Base-by-base conservation (phyloP, 2,329 filamentous ascomycete species). In the Niveomyces coronatus region DNA sequence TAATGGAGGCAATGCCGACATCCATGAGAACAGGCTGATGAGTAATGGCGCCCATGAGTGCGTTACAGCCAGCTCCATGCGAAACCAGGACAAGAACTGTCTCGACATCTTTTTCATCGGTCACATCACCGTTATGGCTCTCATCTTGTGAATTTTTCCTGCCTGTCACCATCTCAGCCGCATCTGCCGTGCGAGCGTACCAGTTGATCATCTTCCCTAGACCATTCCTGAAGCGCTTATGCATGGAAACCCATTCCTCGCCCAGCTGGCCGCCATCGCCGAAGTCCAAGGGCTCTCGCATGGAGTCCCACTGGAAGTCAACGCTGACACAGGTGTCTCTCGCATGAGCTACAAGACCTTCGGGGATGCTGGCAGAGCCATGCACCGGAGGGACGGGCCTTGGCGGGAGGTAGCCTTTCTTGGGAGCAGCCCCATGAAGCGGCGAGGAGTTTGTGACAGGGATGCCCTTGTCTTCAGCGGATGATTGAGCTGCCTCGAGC, bases 301-400 rank as follows among this genome's bases (percentile, higher is more conserved):
- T 89, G 43, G 88, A 95, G 53, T 98, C 88, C 89, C 91, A 98
- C 50, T 89, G 83, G 52, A 85, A 93, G 58, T 98, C 91, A n/a
- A 95, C 71, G 35, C 83, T 73, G 5, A 85, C 70, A 53, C 87
- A 96, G 10, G 82, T 77, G 54, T 96, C 86, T 44, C 87, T 76
- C 8, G 89, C 89, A 60, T 98, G 91, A 1, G 85, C 76, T 14
- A 94, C 84, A 54, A 93, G 94, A 3, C 89, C 91, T 3, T 77
- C 67, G 0, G 91, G 91, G 41, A 96, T 95, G 7, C 81, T 78
- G 31, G 86, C 81, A 7, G 81, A 80, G 7, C 74, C 70, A 0
- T 85, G 89, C 9, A 95, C 73, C 1, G 89, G 85, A 57, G 94
- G 95, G 13, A 79, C 76, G 1, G 89, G 88, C 5, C 76, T 71